A percentile compares a stretch with the other conserved stretches of the same genome.
These are phyloP conservation scores for Fraxinus nigra DNA, from an alignment of 305 asterid species.

Conservation along the genomic window DNA sequence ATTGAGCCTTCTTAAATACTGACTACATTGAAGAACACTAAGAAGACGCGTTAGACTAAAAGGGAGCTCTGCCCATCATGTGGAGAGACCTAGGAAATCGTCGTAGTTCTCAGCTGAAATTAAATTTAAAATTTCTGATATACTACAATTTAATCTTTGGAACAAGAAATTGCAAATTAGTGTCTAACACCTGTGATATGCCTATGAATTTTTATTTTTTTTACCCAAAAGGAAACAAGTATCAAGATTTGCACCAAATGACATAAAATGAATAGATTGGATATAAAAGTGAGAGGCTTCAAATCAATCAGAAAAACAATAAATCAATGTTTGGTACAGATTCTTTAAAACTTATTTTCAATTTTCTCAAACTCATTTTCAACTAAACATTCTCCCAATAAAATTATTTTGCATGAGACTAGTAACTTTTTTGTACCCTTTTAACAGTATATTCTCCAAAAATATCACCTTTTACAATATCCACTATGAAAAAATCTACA, in stretches of 20 bases:
- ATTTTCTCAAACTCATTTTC: background rate
- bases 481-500: background rate
- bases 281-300: background rate
- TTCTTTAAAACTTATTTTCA: background rate
- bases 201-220: background rate
- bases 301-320: background rate
- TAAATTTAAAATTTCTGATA: background rate
- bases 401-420: background rate
- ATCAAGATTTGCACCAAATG: constrained; percentile 8
- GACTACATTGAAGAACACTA: background rate
- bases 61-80: background rate
- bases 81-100: background rate
- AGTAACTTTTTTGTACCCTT: background rate
- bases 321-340: background rate
- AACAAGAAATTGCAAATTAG: background rate
- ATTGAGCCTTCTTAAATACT: background rate
- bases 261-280: background rate
- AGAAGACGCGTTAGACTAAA: background rate
- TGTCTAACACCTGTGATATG: background rate
- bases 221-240: constrained; percentile 9
- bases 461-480: background rate
- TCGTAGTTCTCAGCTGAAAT: background rate
- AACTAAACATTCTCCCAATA: background rate
- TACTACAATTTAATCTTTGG: background rate
- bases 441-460: background rate